Evolutionary conservation across 441 rosid species (phyloP).

Genomic region (Hura crepitans): DNA sequence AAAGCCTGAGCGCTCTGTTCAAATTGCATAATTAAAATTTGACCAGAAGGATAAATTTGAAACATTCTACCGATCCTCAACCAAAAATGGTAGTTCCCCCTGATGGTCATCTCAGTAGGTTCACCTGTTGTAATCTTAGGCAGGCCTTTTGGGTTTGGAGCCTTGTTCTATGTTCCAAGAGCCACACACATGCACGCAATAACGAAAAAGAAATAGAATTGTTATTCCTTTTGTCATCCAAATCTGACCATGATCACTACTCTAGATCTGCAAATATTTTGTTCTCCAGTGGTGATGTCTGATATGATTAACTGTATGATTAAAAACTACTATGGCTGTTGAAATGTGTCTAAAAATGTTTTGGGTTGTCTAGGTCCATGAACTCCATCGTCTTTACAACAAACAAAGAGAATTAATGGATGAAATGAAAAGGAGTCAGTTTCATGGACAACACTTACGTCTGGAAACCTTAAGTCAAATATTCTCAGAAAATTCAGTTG

Average conservation of each 20-base stretch:
- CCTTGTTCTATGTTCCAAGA: not conserved
- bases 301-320: not conserved
- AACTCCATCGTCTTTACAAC: conserved; percentile 62
- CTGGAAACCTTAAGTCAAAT: conserved; percentile 24
- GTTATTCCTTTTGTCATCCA: not conserved
- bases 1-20: no score
- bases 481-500: conserved; percentile 23
- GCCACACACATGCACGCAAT: not conserved
- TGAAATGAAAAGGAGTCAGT: conserved; percentile 38
- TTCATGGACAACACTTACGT: conserved; percentile 21
- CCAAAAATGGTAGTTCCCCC: not conserved
- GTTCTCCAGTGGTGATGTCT: conserved; percentile 8
- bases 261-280: not conserved
- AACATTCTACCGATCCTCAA: no score
- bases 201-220: no score
- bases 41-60: no score
- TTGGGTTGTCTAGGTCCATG: conserved; percentile 41
- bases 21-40: no score
- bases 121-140: not conserved
- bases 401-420: conserved; percentile 58
- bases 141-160: not conserved
- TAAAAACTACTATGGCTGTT: not conserved
- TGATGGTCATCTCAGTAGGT: not conserved
- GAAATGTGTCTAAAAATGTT: conserved; percentile 21
- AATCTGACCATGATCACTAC: not conserved